A percentile compares a stretch with the other conserved stretches of the same genome.
These are phyloP conservation scores for Pseudozyma sp. DNA, from an alignment of 1,284 basidiomycete genomes.

Conservation along the genomic window DNA sequence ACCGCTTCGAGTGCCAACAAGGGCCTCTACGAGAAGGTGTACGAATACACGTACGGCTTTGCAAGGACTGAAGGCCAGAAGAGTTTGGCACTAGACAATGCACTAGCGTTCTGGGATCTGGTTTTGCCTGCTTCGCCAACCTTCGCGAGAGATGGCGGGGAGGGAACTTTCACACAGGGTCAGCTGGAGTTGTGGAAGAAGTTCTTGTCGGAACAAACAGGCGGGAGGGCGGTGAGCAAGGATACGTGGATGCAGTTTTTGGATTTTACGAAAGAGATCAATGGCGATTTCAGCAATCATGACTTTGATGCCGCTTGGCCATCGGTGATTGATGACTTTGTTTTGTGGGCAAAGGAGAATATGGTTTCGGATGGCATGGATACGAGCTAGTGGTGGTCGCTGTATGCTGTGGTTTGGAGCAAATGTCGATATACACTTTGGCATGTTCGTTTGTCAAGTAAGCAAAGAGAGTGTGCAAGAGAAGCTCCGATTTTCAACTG, in stretches of 20 bases:
- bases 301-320: conserved; percentile 91
- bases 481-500: no score
- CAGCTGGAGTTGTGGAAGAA: conserved; percentile 86
- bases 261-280: conserved; percentile 84
- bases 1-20: conserved; percentile 37
- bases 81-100: conserved; percentile 76
- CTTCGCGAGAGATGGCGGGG: conserved; percentile 70
- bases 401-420: no score
- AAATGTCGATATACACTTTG: no score
- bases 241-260: conserved; percentile 90
- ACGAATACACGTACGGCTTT: conserved; percentile 89
- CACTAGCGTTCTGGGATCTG: conserved; percentile 85
- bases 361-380: conserved; percentile 54
- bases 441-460: no score
- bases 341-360: conserved; percentile 69
- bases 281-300: conserved; percentile 82
- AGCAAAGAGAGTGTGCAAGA: no score
- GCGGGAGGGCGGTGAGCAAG: conserved; percentile 84
- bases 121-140: conserved; percentile 83
- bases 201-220: conserved; percentile 78
- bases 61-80: conserved; percentile 79
- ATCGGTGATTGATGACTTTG: conserved; percentile 87
- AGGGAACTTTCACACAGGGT: conserved; percentile 76
- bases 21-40: conserved; percentile 80
- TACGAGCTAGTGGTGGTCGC: conserved; percentile 16